These are phyloP conservation scores for Penicillium salamii DNA, from an alignment of 495 filamentous ascomycete species.

Conservation along the genomic window DNA sequence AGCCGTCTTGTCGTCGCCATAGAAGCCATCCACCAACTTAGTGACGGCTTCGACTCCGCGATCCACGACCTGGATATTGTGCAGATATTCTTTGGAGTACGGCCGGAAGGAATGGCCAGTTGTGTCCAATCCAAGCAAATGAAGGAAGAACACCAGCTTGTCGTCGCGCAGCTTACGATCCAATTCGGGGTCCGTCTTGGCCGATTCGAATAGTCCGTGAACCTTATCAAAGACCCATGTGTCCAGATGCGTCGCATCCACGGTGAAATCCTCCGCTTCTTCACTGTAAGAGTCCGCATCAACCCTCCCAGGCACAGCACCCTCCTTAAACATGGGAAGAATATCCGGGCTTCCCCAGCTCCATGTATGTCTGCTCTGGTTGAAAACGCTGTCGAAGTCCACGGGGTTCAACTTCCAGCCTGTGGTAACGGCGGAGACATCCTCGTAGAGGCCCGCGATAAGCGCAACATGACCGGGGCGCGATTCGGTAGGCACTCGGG, in stretches of 20 bases:
- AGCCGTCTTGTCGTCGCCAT: constrained; percentile 85
- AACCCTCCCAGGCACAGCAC: constrained; percentile 81
- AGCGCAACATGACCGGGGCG: constrained; percentile 96
- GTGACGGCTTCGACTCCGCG: constrained; percentile 80
- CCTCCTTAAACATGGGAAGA: constrained; percentile 93
- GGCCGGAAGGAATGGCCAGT: constrained; percentile 85
- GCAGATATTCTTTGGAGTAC: constrained; percentile 91
- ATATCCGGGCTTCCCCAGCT: constrained; percentile 99
- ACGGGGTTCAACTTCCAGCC: constrained; percentile 99
- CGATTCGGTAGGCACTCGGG: constrained; percentile 95
- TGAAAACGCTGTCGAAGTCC: constrained; percentile 98
- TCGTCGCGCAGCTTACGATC: constrained; percentile 72
- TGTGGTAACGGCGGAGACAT: constrained; percentile 95
- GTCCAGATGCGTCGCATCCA: constrained; percentile 77
- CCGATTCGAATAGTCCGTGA: constrained; percentile 78
- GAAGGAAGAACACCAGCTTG: constrained; percentile 92
- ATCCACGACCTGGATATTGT: constrained; percentile 94
- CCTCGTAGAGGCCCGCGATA: constrained; percentile 96
- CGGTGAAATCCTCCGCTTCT: constrained; percentile 86
- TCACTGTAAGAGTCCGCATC: constrained; percentile 80
- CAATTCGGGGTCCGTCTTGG: constrained; percentile 72
- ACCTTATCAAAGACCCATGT: constrained; percentile 96
- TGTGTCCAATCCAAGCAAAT: constrained; percentile 94
- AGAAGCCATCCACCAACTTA: constrained; percentile 82
- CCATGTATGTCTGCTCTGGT: constrained; percentile 94